These are phyloP conservation scores for Apophysomyces variabilis DNA, from an alignment of 371 early-diverging fungal genomes.

Conservation along the genomic window DNA sequence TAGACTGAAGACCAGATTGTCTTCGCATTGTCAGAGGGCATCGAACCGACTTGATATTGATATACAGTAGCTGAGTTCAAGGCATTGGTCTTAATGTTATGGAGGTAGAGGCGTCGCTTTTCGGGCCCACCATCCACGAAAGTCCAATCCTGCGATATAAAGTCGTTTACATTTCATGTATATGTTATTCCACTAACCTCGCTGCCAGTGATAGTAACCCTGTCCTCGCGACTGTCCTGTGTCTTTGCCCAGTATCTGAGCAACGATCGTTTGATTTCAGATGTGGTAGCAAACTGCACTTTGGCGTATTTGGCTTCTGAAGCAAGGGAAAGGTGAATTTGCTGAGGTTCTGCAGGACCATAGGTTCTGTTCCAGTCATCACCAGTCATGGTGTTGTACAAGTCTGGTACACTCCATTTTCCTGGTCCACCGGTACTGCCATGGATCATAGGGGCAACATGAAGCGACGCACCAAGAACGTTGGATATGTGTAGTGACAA, in stretches of 20 bases:
- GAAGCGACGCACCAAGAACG: no score
- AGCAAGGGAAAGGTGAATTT: conserved; percentile 41
- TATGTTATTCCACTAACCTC: conserved; percentile 7
- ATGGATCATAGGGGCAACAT: not conserved
- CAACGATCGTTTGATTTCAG: conserved; percentile 19
- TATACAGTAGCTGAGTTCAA: conserved; percentile 32
- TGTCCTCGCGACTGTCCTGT: not conserved
- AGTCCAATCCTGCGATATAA: conserved; percentile 26
- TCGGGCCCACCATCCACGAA: conserved; percentile 35
- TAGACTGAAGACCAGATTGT: conserved; percentile 32
- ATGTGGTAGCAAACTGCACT: conserved; percentile 46
- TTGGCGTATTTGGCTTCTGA: conserved; percentile 39
- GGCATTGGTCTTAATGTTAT: conserved; percentile 25
- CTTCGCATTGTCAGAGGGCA: not conserved
- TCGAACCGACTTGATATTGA: conserved; percentile 36
- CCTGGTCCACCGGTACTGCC: conserved; percentile 27
- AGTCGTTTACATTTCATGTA: conserved; percentile 10
- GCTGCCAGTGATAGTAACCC: not conserved
- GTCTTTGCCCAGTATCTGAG: conserved; percentile 50
- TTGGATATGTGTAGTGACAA: no score
- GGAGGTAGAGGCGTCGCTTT: conserved; percentile 26
- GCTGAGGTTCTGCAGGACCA: conserved; percentile 41
- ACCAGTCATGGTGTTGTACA: conserved; percentile 24
- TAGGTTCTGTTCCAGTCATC: conserved; percentile 45
- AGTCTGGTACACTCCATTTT: conserved; percentile 19